phyloP scores from a whole-genome alignment of 129 eudicot genomes.

The Logfia minima region DNA sequence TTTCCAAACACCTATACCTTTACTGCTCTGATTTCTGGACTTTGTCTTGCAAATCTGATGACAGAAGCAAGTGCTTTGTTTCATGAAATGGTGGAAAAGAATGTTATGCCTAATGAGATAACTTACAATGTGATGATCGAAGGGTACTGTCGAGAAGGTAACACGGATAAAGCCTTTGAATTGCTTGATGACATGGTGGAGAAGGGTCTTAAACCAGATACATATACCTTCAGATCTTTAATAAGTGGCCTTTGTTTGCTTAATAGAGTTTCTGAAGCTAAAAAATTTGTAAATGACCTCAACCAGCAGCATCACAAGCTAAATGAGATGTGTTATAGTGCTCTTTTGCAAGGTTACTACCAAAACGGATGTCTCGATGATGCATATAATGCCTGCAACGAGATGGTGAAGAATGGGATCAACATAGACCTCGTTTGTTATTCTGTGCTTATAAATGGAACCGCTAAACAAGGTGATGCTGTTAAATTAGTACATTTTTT shows the following conservation, averaged over 20 bases:
- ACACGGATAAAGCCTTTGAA: constrained; percentile 57
- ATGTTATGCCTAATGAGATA: constrained; percentile 63
- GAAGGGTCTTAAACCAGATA: constrained; percentile 79
- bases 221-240: constrained; percentile 77
- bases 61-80: constrained; percentile 62
- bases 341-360: constrained; percentile 71
- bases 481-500: constrained; percentile 38
- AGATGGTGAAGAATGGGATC: constrained; percentile 67
- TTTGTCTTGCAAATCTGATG: constrained; percentile 59
- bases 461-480: constrained; percentile 43
- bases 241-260: constrained; percentile 74
- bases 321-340: constrained; percentile 83
- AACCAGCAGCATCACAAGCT: constrained; percentile 51
- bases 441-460: constrained; percentile 62
- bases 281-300: constrained; percentile 67
- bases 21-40: constrained; percentile 66
- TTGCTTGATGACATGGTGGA: constrained; percentile 63
- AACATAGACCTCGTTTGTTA: constrained; percentile 72
- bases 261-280: constrained; percentile 69
- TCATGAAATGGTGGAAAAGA: constrained; percentile 54
- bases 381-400: constrained; percentile 49
- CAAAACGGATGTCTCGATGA: constrained; percentile 62
- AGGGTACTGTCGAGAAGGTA: constrained; percentile 62
- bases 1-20: constrained; percentile 67
- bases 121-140: constrained; percentile 89